Percentiles rank a stretch among this genome's conserved stretches.
Conservation (phyloP, 2,329 filamentous ascomycete genomes). For the Penicillium brevicompactum region DNA sequence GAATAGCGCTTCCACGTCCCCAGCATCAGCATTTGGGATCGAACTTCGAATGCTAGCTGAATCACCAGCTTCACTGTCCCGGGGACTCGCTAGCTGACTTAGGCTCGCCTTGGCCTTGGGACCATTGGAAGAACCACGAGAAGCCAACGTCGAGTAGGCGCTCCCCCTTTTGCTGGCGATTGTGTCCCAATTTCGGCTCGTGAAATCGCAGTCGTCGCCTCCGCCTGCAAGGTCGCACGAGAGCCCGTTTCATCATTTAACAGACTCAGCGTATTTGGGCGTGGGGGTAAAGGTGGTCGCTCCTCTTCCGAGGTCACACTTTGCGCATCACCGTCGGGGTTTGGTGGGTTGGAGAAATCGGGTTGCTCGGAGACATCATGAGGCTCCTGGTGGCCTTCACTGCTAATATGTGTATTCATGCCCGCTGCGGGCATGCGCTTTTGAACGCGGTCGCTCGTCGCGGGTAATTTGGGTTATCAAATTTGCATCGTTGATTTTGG, state of each 20-base stretch:
- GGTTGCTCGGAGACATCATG: constrained; percentile 8
- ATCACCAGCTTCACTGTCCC: constrained; percentile 54
- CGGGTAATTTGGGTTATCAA: constrained; percentile 13
- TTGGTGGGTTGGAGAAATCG: constrained; percentile 18
- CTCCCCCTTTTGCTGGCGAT: constrained; percentile 69
- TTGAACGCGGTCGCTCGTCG: constrained; percentile 21
- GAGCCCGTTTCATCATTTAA: constrained; percentile 37
- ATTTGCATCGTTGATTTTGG: constrained; percentile 12
- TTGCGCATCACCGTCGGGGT: constrained; percentile 16
- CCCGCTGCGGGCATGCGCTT: constrained; percentile 28
- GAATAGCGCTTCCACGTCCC: constrained; percentile 80
- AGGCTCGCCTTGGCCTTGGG: constrained; percentile 39
- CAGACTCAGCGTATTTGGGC: constrained; percentile 43
- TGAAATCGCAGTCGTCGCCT: constrained; percentile 82
- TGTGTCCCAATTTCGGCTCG: constrained; percentile 78
- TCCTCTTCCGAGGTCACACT: constrained; percentile 35
- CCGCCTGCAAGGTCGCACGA: constrained; percentile 53
- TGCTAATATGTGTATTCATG: constrained; percentile 22
- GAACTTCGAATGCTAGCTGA: constrained; percentile 54
- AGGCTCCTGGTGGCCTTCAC: constrained; percentile 16
- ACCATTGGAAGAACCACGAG: constrained; percentile 33
- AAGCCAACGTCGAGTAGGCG: constrained; percentile 59
- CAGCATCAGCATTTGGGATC: constrained; percentile 58
- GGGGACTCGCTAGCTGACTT: constrained; percentile 47
- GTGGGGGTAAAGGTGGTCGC: constrained; percentile 50